These are phyloP conservation scores for Antitrichia curtipendula DNA, from an alignment of 225 moss, liverwort and hornwort genomes.

Conservation along the genomic window DNA sequence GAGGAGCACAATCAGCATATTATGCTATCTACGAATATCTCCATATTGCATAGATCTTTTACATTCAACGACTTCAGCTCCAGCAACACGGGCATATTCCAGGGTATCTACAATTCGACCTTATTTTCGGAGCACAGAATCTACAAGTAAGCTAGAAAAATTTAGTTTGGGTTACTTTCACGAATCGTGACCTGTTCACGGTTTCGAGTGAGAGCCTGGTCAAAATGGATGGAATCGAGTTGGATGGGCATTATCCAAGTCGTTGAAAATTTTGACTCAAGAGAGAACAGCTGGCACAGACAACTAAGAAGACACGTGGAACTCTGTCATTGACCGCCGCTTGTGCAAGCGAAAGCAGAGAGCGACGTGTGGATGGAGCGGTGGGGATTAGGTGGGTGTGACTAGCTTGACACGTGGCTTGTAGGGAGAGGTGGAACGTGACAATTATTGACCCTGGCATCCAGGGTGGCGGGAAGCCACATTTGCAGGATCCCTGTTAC, in stretches of 20 bases:
- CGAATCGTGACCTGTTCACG: not conserved
- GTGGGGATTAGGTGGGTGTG: not conserved
- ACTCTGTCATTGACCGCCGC: not conserved
- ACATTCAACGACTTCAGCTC: not conserved
- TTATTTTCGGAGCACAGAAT: not conserved
- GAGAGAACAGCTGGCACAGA: not conserved
- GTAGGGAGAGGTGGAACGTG: not conserved
- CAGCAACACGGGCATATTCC: not conserved
- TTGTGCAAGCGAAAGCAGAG: not conserved
- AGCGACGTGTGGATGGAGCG: not conserved
- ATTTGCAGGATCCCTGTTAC: not conserved
- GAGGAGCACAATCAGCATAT: not conserved
- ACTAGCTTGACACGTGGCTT: not conserved
- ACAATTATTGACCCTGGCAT: not conserved
- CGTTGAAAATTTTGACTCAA: not conserved
- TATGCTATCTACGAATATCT: not conserved
- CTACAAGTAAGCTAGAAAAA: not conserved
- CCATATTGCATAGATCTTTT: fast-evolving
- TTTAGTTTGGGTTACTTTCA: not conserved
- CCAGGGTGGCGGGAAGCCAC: not conserved
- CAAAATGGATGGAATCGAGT: not conserved
- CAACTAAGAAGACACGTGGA: not conserved
- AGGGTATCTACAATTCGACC: not conserved
- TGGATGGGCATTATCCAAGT: not conserved
- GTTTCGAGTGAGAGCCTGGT: not conserved